phyloP scores from a whole-genome alignment of 768 basidiomycete genomes.

The Tulasnella sp. region DNA sequence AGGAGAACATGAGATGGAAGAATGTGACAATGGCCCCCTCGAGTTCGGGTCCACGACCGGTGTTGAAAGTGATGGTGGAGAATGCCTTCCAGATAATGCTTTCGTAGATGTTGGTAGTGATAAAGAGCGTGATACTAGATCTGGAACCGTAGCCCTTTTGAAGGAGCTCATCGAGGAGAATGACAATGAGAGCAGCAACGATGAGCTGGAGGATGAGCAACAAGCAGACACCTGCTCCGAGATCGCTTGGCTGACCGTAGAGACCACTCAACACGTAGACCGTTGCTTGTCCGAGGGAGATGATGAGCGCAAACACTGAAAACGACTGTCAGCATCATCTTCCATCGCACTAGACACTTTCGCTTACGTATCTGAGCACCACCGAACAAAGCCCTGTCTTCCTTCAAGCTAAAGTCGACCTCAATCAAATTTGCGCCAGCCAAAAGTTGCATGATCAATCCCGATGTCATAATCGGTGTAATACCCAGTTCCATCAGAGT shows the following conservation, averaged over 20 bases:
- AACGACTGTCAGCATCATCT: background rate
- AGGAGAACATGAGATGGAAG: conserved; percentile 96
- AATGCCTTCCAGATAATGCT: conserved; percentile 99
- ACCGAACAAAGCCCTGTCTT: conserved; percentile 89
- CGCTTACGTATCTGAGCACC: conserved; percentile 90
- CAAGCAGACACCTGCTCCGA: conserved; percentile 94
- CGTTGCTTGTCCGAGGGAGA: conserved; percentile 89
- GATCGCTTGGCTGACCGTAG: conserved; percentile 83
- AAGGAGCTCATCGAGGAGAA: conserved; percentile 56
- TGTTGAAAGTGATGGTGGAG: conserved; percentile 95
- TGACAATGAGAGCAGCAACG: conserved; percentile 88
- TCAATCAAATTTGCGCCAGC: conserved; percentile 97
- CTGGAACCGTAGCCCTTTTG: conserved; percentile 99
- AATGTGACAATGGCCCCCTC: conserved; percentile 92
- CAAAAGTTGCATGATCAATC: conserved; percentile 99
- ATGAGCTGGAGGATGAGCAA: conserved; percentile 93
- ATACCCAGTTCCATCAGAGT: conserved; percentile 99
- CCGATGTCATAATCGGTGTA: conserved; percentile 91
- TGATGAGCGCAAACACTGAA: conserved; percentile 90
- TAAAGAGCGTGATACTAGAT: conserved; percentile 96
- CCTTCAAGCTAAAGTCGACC: conserved; percentile 93
- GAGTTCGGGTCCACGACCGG: conserved; percentile 94
- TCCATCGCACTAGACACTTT: background rate
- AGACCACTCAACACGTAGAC: conserved; percentile 96
- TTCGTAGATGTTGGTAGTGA: conserved; percentile 99